Evolutionary conservation across 345 rosid genomes (phyloP).

Genomic region (Gossypium australe): DNA sequence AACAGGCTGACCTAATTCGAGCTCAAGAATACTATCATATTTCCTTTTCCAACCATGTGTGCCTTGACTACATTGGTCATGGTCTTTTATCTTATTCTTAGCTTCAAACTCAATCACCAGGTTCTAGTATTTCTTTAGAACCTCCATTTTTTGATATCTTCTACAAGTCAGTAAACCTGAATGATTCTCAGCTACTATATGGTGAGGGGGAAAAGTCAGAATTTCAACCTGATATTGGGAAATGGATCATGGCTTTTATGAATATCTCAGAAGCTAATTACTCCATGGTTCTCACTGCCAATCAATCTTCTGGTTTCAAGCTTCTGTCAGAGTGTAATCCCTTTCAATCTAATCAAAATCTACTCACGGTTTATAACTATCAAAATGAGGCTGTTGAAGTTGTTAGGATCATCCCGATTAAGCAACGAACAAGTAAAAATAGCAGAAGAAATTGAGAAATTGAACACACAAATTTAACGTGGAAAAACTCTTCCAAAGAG

Average conservation of each 20-base stretch:
- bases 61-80: constrained; percentile 58
- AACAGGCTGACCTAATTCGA: constrained; percentile 54
- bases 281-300: constrained; percentile 55
- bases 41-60: constrained; percentile 39
- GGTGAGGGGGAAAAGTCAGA: constrained; percentile 40
- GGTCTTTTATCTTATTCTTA: constrained; percentile 79
- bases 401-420: too few species aligned
- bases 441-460: too few species aligned
- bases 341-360: constrained; percentile 42
- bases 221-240: constrained; percentile 41
- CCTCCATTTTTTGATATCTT: constrained; percentile 42
- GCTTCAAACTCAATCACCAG: constrained; percentile 2
- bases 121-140: background rate
- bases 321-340: constrained; percentile 65
- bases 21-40: constrained; percentile 60
- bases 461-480: too few species aligned
- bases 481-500: too few species aligned
- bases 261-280: constrained; percentile 73
- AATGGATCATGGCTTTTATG: constrained; percentile 62
- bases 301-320: constrained; percentile 69
- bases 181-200: constrained; percentile 27
- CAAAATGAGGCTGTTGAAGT: constrained; percentile 68
- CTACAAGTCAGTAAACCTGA: constrained; percentile 39
- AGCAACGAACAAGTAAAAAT: too few species aligned
- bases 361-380: constrained; percentile 76